phyloP scores from a whole-genome alignment of 371 early-diverging fungal genomes.

The Actinomortierella wolfii region DNA sequence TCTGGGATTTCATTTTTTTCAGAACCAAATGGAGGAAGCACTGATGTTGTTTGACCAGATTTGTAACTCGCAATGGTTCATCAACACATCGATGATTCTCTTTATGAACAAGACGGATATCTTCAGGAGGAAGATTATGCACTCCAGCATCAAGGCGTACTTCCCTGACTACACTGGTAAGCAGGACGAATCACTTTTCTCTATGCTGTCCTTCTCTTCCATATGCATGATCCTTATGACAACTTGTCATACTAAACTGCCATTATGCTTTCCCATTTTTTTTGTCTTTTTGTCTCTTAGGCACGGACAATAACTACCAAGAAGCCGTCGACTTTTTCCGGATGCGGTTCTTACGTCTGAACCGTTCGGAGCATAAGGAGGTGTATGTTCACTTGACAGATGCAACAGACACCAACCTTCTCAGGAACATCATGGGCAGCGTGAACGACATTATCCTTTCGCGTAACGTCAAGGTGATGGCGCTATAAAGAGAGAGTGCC shows the following conservation, averaged over 20 bases:
- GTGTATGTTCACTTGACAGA: conserved; percentile 66
- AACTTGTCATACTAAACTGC: too few relatives aligned
- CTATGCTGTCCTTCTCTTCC: not conserved
- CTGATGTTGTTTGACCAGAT: conserved; percentile 94
- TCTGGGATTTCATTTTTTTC: too few relatives aligned
- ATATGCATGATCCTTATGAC: too few relatives aligned
- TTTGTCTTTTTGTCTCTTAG: not conserved
- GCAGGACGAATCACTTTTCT: not conserved
- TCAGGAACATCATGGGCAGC: conserved; percentile 63
- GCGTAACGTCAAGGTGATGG: conserved; percentile 52
- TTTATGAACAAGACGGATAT: conserved; percentile 97
- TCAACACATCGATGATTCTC: conserved; percentile 89
- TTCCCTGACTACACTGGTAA: conserved; percentile 89
- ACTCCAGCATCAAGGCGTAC: conserved; percentile 76
- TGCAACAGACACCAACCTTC: conserved; percentile 61
- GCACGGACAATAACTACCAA: conserved; percentile 60
- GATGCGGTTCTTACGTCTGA: conserved; percentile 67
- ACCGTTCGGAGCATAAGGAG: conserved; percentile 55
- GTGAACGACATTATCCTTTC: conserved; percentile 63
- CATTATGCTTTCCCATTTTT: too few relatives aligned
- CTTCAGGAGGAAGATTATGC: conserved; percentile 83
- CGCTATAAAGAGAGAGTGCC: conserved; percentile 35
- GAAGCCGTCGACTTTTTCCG: conserved; percentile 67
- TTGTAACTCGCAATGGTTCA: conserved; percentile 94
- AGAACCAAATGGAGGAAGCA: conserved; percentile 89